Evolutionary conservation across 2,329 filamentous ascomycete genomes (phyloP), one percentile per base, ranked within the genome.

Genomic region (Alternaria postmessia): DNA sequence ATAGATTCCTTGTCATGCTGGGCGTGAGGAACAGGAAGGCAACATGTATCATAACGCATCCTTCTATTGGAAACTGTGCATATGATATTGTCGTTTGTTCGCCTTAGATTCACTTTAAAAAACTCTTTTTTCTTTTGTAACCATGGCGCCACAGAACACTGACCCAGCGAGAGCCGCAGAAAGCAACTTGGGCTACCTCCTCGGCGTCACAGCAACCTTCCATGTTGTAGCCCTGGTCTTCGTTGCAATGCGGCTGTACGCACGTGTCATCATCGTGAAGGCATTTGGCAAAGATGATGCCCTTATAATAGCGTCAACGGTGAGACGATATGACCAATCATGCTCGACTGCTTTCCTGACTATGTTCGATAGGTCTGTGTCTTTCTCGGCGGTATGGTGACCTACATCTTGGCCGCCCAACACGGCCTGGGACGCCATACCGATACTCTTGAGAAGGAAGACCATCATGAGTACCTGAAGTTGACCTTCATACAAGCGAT

Each of bases 311-410:
- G 32, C 12, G 14, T 36, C 32, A 16, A 14, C 14, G 32, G 12
- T 36, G 32, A 36, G 32, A 36, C 14, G 6, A 36, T 36, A 16
- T 16, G 0, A 16, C 14, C 12, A 1, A 36, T 36, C 32, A 36
- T 36, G 14, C 32, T 16, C 32, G 34, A 38, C 3, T 62, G 46
- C 14, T 48, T 34, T 12, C 7, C 44, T 34, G 28, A 48, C 44
- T 22, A n/a, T 32, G 28, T 22, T 20, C 11, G 16, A 7, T 48
- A 48, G 44, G 8, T 28, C 30, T 48, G 44, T 48, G 44, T 48
- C 8, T 48, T 34, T 34, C 44, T 48, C 20, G 44, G 44, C 34
- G 44, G 44, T 16, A 48, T 48, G 44, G 28, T 48, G 44, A 48
- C 44, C 18, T 32, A 48, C 44, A 48, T 48, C 8, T 34, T 48